These are phyloP conservation scores for Auricularia auricula-judae DNA, from an alignment of 768 basidiomycete genomes.

Conservation along the genomic window DNA sequence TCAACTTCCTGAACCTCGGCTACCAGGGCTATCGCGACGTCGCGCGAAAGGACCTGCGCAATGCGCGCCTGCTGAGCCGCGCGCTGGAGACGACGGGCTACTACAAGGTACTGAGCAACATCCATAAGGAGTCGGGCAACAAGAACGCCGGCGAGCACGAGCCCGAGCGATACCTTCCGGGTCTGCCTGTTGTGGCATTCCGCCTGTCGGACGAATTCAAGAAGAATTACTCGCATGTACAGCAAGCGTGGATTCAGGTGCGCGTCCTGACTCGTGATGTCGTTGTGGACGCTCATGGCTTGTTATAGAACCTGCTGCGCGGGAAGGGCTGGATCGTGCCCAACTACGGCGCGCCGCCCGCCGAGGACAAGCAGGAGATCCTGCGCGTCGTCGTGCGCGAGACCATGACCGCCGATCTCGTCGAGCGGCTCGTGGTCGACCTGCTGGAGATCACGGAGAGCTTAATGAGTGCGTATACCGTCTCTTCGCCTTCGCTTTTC, in stretches of 20 bases:
- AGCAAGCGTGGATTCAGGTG: constrained; percentile 43
- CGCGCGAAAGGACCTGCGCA: constrained; percentile 38
- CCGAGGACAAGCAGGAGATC: constrained; percentile 42
- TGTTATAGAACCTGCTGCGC: constrained; percentile 28
- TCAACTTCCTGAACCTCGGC: constrained; percentile 50
- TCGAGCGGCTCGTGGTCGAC: constrained; percentile 57
- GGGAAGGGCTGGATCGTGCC: constrained; percentile 54
- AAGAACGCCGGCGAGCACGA: constrained; percentile 25
- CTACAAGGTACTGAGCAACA: constrained; percentile 38
- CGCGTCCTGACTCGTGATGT: background rate
- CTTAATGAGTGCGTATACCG: constrained; percentile 29
- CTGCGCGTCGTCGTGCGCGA: constrained; percentile 51
- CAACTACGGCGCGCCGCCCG: constrained; percentile 44
- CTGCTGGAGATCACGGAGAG: constrained; percentile 57
- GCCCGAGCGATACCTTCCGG: constrained; percentile 37
- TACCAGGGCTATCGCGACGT: constrained; percentile 41
- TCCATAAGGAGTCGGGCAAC: constrained; percentile 29
- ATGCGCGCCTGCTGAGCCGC: constrained; percentile 44
- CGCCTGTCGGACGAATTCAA: constrained; percentile 42
- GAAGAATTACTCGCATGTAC: constrained; percentile 38
- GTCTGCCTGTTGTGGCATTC: constrained; percentile 56
- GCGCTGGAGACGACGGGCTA: constrained; percentile 43
- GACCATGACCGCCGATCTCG: constrained; percentile 46
- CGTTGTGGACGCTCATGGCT: no score
- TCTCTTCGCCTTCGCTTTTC: background rate